These are phyloP conservation scores for Filosporella fistucella DNA, from an alignment of 495 filamentous ascomycete species.

Conservation along the genomic window DNA sequence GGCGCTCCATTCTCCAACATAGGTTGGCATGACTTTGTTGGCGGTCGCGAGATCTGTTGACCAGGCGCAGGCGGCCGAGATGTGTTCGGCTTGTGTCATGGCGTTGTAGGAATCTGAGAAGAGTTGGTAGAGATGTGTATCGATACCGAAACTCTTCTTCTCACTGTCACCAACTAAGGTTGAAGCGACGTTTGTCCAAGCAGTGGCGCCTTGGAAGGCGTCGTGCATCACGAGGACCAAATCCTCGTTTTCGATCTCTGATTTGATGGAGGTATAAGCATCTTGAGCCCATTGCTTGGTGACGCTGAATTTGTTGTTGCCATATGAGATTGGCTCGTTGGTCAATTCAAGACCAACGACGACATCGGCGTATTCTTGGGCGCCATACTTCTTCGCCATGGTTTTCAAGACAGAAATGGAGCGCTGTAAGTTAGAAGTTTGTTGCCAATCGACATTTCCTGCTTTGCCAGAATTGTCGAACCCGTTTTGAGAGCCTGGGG, in stretches of 20 bases:
- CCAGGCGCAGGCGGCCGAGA: slow-evolving; percentile 31
- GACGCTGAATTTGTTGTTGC: slow-evolving; percentile 26
- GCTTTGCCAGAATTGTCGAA: slow-evolving; percentile 35
- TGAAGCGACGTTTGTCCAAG: slow-evolving; percentile 25
- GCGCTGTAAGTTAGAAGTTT: slow-evolving; percentile 27
- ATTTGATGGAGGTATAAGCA: slow-evolving; percentile 32
- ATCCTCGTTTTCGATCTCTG: slow-evolving; percentile 25
- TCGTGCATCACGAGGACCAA: slow-evolving; percentile 34
- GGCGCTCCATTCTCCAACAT: slow-evolving; percentile 36
- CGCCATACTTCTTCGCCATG: slow-evolving; percentile 37
- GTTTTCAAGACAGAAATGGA: slow-evolving; percentile 31
- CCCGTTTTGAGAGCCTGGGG: slow-evolving; percentile 38
- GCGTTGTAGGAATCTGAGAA: slow-evolving; percentile 26
- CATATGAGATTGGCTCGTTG: slow-evolving; percentile 34
- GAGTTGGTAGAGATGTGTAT: slow-evolving; percentile 34
- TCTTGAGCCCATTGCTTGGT: slow-evolving; percentile 30
- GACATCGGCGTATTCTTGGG: slow-evolving; percentile 33
- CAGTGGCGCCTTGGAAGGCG: slow-evolving; percentile 24
- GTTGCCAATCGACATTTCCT: slow-evolving; percentile 33
- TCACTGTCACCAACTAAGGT: neutral
- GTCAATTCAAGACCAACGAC: slow-evolving; percentile 37
- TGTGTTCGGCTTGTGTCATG: slow-evolving; percentile 31
- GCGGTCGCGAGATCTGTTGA: slow-evolving; percentile 21
- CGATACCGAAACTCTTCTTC: slow-evolving; percentile 28
- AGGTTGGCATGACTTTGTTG: slow-evolving; percentile 26